These are phyloP conservation scores for Lactarius quietus DNA, from an alignment of 768 basidiomycete species.

Conservation along the genomic window DNA sequence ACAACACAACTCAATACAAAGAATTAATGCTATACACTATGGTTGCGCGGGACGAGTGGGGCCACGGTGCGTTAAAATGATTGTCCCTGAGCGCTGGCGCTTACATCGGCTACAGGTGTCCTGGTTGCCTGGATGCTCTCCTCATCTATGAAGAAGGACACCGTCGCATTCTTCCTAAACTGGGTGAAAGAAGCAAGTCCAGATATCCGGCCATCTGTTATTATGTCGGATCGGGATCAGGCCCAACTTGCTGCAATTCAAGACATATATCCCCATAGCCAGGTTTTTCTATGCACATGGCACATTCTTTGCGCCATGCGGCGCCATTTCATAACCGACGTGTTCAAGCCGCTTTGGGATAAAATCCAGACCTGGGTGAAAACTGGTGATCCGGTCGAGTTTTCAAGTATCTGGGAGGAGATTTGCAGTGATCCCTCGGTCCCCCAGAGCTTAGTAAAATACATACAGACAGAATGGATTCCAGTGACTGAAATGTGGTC, in stretches of 20 bases:
- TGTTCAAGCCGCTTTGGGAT: background rate
- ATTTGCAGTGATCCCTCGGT: background rate
- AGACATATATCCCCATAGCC: background rate
- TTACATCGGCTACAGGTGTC: background rate
- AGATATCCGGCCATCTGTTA: accelerated
- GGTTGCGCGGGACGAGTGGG: no score
- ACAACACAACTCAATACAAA: no score
- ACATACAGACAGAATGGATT: background rate
- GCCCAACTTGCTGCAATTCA: background rate
- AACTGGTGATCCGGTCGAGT: background rate
- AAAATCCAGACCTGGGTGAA: background rate
- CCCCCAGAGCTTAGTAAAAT: background rate
- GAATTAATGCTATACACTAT: no score
- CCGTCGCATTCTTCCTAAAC: background rate
- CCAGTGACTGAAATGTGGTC: background rate
- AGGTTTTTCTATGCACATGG: background rate
- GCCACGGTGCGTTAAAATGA: no score
- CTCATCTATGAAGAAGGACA: no score
- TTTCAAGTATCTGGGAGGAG: background rate
- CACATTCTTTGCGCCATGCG: background rate
- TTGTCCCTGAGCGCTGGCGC: no score
- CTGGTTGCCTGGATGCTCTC: background rate
- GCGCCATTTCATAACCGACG: background rate
- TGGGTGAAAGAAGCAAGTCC: background rate
- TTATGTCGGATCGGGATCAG: conserved; percentile 1